Evolutionary conservation across 2,329 filamentous ascomycete genomes (phyloP).

Genomic region (Fusarium udum): DNA sequence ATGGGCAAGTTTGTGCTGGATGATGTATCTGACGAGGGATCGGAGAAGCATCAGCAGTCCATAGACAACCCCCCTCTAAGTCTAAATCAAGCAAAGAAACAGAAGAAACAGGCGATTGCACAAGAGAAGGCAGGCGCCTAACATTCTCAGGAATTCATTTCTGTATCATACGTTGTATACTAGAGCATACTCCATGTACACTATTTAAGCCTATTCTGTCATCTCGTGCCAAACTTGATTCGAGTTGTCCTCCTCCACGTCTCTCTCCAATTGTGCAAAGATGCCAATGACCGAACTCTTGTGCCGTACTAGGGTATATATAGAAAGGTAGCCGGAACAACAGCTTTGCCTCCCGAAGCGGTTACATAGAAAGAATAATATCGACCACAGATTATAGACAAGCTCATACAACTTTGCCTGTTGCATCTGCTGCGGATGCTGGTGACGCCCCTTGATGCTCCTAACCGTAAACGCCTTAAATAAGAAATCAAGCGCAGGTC

Average conservation of each 20-base stretch:
- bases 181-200: constrained; percentile 30
- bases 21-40: constrained; percentile 69
- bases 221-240: constrained; percentile 13
- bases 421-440: constrained; percentile 35
- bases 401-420: constrained; percentile 22
- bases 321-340: constrained; percentile 22
- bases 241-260: constrained; percentile 5
- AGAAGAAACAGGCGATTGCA: constrained; percentile 67
- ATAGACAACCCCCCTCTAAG: constrained; percentile 63
- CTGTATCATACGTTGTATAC: constrained; percentile 24
- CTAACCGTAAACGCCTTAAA: constrained; percentile 35
- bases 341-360: constrained; percentile 4
- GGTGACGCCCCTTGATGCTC: constrained; percentile 38
- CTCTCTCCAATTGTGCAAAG: constrained; percentile 19
- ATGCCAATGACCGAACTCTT: constrained; percentile 22
- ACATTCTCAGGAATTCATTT: constrained; percentile 23
- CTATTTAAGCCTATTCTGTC: constrained; percentile 25
- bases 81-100: constrained; percentile 74
- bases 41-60: constrained; percentile 60
- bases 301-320: constrained; percentile 31
- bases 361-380: constrained; percentile 12
- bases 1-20: constrained; percentile 84
- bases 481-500: constrained; percentile 5
- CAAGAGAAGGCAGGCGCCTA: constrained; percentile 51
- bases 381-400: constrained; percentile 16